Conservation (phyloP, 441 rosid genomes). For the Jatropha multifida region DNA sequence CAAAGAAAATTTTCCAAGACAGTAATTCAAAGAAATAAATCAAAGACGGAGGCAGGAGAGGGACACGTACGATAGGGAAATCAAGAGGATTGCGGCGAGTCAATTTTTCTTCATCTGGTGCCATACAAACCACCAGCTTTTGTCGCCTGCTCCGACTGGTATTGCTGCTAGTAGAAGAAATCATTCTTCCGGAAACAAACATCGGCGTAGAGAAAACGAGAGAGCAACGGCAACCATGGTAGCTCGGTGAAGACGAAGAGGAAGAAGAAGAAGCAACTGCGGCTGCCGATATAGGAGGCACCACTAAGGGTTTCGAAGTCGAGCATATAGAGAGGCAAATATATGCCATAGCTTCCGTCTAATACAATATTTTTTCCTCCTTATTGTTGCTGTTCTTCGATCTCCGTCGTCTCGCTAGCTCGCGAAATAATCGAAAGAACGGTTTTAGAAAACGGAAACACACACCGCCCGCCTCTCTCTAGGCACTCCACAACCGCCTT, state of each 20-base stretch:
- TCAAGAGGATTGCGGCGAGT: conserved; percentile 73
- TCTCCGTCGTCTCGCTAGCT: background rate
- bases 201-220: conserved; percentile 18
- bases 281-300: conserved; percentile 16
- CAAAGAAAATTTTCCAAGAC: background rate
- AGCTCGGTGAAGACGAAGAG: conserved; percentile 25
- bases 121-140: conserved; percentile 56
- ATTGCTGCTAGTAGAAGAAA: background rate
- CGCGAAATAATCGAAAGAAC: background rate
- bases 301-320: conserved; percentile 31
- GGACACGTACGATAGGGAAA: conserved; percentile 55
- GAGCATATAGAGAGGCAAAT: conserved; percentile 25
- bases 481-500: background rate
- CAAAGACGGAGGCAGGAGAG: background rate
- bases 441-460: background rate
- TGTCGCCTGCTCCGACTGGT: conserved; percentile 25
- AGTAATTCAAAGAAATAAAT: background rate
- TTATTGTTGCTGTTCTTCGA: background rate
- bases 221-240: conserved; percentile 28
- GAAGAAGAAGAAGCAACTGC: conserved; percentile 5
- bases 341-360: conserved; percentile 19
- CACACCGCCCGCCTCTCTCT: conserved; percentile 16
- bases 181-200: conserved; percentile 19
- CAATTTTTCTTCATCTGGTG: conserved; percentile 72
- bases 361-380: background rate